A percentile compares a stretch with the other conserved stretches of the same genome.
phyloP scores from a whole-genome alignment of 495 filamentous ascomycete genomes.

The Podospora didyma region DNA sequence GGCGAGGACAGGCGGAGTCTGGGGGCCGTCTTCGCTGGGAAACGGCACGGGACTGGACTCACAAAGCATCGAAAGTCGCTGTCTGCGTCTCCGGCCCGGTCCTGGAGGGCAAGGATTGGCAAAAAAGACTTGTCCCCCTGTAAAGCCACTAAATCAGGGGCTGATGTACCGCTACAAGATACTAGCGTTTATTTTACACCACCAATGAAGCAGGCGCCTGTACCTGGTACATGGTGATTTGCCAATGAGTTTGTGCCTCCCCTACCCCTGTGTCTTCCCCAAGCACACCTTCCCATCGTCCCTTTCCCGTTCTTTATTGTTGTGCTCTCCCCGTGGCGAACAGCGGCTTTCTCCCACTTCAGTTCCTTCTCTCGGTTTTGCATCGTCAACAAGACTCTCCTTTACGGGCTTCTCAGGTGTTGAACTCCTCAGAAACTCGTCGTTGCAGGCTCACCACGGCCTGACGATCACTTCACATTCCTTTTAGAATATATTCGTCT shows the following conservation, averaged over 20 bases:
- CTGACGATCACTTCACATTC: slow-evolving; percentile 21
- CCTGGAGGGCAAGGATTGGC: no score
- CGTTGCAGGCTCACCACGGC: slow-evolving; percentile 19
- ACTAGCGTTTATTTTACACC: no score
- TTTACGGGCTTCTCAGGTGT: slow-evolving; percentile 15
- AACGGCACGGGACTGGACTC: slow-evolving; percentile 3
- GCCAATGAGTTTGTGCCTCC: background rate
- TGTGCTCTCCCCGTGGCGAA: slow-evolving; percentile 11
- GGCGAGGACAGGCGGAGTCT: background rate
- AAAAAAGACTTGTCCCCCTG: no score
- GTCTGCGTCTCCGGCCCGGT: no score
- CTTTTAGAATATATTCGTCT: slow-evolving; percentile 5
- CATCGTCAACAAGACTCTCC: slow-evolving; percentile 18
- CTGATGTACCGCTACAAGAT: no score
- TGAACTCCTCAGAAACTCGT: slow-evolving; percentile 21
- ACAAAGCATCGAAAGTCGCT: background rate
- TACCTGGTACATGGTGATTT: background rate
- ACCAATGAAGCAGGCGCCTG: no score
- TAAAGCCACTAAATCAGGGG: no score
- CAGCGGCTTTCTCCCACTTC: slow-evolving; percentile 10
- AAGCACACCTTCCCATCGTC: background rate
- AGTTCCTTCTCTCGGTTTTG: slow-evolving; percentile 9
- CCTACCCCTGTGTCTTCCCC: background rate
- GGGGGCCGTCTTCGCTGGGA: slow-evolving; percentile 4
- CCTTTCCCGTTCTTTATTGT: slow-evolving; percentile 13